Base-by-base conservation (phyloP, 768 basidiomycete genomes). In the Rhizopogon rudus region DNA sequence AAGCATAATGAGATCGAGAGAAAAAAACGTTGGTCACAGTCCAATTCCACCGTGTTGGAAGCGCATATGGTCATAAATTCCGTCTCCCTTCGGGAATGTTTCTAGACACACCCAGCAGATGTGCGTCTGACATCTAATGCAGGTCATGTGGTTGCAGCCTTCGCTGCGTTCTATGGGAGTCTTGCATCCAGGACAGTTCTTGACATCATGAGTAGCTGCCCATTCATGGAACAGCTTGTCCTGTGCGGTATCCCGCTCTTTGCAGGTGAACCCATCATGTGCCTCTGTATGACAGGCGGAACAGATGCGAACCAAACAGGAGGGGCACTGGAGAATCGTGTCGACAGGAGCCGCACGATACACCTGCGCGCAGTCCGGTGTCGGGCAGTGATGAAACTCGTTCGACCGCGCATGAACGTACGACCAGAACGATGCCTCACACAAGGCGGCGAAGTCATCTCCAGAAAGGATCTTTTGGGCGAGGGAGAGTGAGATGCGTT, bases 121-220 rank as follows among this genome's bases (percentile, higher is more conserved):
- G 65, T 93, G 90, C 0, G 86, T 83, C 60, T 81, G 78, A 66
- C 90, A 93, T 33, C 78, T 77, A 0, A 75, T 75, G 67, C 90
- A 93, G n/a, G 81, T 84, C 77, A 93, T 83, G 66, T 93, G 90
- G 70, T 93, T 87, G 68, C 90, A 93, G 0, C 90, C 90, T 58
- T 83, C 86, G 29, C 71, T 73, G 40, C 85, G 82, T 68, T 92
- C 87, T 59, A 93, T 91, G 6, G 79, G 75, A 6, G 79, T 77
- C 52, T 79, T 79, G 72, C 90, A 93, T 0, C 78, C 78, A 2
- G 90, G 90, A 65, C 90, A 93, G 33, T 76, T 72, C 73, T 91
- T 88, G 53, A 90, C 87, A 60, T 85, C 82, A 60, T 87, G 79
- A 39, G 66, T 66, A 58, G 66, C 70, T 54, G 78, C 75, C 90